phyloP scores from a whole-genome alignment of 805 yeast species.

The Candida takata region DNA sequence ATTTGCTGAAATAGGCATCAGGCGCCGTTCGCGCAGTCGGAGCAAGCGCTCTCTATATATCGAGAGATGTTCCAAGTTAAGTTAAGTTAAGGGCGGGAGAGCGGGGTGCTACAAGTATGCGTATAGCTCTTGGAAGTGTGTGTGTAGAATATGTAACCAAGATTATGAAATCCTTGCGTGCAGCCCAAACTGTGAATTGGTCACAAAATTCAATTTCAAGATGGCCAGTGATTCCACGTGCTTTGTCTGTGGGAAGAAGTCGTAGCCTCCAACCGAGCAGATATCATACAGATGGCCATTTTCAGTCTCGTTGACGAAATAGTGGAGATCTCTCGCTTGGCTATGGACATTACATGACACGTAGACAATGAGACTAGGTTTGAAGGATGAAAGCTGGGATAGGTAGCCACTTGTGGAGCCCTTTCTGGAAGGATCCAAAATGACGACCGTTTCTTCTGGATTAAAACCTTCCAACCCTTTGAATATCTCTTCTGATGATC shows the following conservation, averaged over 20 bases:
- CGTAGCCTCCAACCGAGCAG: conserved; percentile 84
- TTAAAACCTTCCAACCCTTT: conserved; percentile 39
- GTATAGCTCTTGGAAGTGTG: too few species aligned
- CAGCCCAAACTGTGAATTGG: too few species aligned
- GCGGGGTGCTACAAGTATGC: too few species aligned
- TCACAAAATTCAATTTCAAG: conserved; percentile 25
- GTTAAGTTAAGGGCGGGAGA: too few species aligned
- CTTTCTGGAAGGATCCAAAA: conserved; percentile 94
- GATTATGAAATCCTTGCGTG: too few species aligned
- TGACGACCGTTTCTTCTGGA: conserved; percentile 78
- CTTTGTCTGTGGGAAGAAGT: conserved; percentile 91
- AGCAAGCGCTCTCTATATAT: too few species aligned
- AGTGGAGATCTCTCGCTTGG: conserved; percentile 91
- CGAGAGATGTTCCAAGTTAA: too few species aligned
- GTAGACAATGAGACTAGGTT: conserved; percentile 79
- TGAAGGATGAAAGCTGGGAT: conserved; percentile 74
- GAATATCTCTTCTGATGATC: conserved; percentile 87
- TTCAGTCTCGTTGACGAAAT: conserved; percentile 57
- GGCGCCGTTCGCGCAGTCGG: too few species aligned
- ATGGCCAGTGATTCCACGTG: conserved; percentile 86
- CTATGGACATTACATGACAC: conserved; percentile 95
- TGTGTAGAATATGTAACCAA: too few species aligned
- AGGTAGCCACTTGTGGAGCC: conserved; percentile 86
- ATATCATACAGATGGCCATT: conserved; percentile 57
- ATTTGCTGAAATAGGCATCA: too few species aligned